Base-by-base conservation (phyloP, 1,139 yeast genomes). In the Hansenula sp. region DNA sequence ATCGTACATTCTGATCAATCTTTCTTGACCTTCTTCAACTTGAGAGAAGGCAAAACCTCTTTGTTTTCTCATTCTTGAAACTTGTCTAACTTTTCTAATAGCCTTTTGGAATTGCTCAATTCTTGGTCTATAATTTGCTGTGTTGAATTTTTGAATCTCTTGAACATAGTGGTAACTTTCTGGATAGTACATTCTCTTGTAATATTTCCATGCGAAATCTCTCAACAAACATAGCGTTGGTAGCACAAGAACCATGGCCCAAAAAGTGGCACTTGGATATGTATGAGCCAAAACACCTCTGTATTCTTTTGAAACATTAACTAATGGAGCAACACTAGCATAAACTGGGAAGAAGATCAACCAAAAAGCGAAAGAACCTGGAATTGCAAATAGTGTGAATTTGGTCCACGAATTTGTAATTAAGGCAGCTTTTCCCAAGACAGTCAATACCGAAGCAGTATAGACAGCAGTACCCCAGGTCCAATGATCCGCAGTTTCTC, bases 11-110 rank as follows among this genome's bases (percentile, higher is more conserved):
- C 99, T 78, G 42, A 94, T 84, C 51, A 94, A 80, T 60, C 84
- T 82, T 51, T 89, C 96, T 66, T 93, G 98, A 40, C 96, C 96
- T 57, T 82, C 85, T 54, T 90, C 96, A 42, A 88, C 93, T 66
- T 93, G 99, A 4, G 98, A 90, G 59, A 93, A 94, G 1, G 99
- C 99, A 74, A 89, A 94, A 17, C 99, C 99, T 67, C 99, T 84
- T 69, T 93, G 99, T 61, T 93, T 94, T 62, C 95, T 88, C 85
- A 93, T 91, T 65, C 99, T 79, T 65, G 93, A 97, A 32, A 94
- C 98, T 65, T 94, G 99, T 65, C 99, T 84, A 35, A 93, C 98
- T 62, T 91, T 93, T 61, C 98, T 78, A 47, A 94, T 93, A 7
- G 99, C 97, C 66, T 87, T 90, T 64, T 94, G 99, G 73, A 94